Evolutionary conservation across 441 rosid species (phyloP).

Genomic region (Daphne laureola): DNA sequence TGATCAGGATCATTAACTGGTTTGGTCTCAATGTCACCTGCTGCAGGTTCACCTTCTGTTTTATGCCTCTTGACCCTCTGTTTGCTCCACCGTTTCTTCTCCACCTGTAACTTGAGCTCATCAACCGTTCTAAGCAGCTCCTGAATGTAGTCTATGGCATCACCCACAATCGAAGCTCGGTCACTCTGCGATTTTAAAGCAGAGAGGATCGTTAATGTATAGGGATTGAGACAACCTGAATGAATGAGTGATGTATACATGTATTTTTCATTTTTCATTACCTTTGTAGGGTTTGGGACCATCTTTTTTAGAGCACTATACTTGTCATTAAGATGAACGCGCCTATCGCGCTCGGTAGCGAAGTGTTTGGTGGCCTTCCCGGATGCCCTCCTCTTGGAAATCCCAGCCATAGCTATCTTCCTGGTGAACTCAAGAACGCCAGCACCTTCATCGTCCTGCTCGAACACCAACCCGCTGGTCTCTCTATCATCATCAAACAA

Average conservation of each 20-base stretch:
- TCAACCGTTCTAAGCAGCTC: conserved; percentile 61
- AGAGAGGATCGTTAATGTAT: too few relatives aligned
- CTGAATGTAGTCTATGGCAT: conserved; percentile 73
- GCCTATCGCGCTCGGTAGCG: conserved; percentile 69
- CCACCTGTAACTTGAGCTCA: conserved; percentile 69
- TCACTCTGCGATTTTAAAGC: conserved; percentile 34
- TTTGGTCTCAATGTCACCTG: conserved; percentile 38
- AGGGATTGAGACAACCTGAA: too few relatives aligned
- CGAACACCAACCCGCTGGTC: conserved; percentile 18
- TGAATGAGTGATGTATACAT: too few relatives aligned
- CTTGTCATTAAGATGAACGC: conserved; percentile 56
- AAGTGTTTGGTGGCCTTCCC: conserved; percentile 52
- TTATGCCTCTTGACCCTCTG: conserved; percentile 50
- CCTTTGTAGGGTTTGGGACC: conserved; percentile 88
- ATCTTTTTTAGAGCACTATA: conserved; percentile 45
- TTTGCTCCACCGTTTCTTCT: conserved; percentile 59
- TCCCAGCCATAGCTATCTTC: conserved; percentile 27
- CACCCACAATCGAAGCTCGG: conserved; percentile 75
- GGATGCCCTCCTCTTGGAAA: conserved; percentile 36
- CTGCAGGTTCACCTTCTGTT: conserved; percentile 33
- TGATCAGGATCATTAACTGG: conserved; percentile 34
- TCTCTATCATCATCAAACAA: conserved; percentile 34
- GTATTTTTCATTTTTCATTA: conserved; percentile 10
- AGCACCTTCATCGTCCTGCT: conserved; percentile 34
- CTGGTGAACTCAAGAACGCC: conserved; percentile 53